These are phyloP conservation scores for Ceratocystis diversiconidia DNA, from an alignment of 2,329 filamentous ascomycete genomes.

Conservation along the genomic window DNA sequence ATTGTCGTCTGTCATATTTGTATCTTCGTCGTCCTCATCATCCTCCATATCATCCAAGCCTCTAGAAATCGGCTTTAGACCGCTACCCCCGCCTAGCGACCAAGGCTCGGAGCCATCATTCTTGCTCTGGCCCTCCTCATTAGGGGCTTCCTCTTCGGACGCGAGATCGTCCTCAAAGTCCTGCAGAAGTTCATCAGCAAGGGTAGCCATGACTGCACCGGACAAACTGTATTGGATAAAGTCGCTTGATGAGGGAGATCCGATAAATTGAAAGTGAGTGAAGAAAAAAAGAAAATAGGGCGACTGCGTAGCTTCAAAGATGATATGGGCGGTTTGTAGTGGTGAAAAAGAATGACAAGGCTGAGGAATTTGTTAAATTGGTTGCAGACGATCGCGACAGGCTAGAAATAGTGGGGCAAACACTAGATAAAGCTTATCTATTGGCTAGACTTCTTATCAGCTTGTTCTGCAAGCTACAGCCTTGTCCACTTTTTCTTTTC, in stretches of 20 bases:
- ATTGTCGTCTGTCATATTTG: conserved; percentile 39
- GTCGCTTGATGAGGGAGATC: too few species aligned
- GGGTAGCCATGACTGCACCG: conserved; percentile 55
- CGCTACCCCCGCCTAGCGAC: neutral
- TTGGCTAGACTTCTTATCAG: conserved; percentile 13
- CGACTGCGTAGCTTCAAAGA: neutral
- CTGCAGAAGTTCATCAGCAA: conserved; percentile 83
- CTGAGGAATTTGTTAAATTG: conserved; percentile 9
- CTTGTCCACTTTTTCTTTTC: conserved; percentile 16
- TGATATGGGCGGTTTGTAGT: neutral
- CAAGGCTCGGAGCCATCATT: conserved; percentile 23
- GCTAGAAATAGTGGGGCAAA: neutral
- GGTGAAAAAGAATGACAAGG: conserved; percentile 1
- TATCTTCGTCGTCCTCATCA: conserved; percentile 44
- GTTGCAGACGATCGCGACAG: conserved; percentile 7
- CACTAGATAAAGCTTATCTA: conserved; percentile 7
- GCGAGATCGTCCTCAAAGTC: conserved; percentile 60
- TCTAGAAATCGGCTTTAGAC: conserved; percentile 25
- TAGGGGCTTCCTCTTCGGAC: conserved; percentile 44
- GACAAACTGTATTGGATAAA: too few species aligned
- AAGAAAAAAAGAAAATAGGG: neutral
- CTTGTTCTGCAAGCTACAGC: conserved; percentile 1
- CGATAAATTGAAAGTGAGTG: too few species aligned
- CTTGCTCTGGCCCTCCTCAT: conserved; percentile 34
- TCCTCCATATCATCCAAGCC: conserved; percentile 40